These are phyloP conservation scores for Xylariaceae sp. DNA, from an alignment of 2,329 filamentous ascomycete species.

Conservation along the genomic window DNA sequence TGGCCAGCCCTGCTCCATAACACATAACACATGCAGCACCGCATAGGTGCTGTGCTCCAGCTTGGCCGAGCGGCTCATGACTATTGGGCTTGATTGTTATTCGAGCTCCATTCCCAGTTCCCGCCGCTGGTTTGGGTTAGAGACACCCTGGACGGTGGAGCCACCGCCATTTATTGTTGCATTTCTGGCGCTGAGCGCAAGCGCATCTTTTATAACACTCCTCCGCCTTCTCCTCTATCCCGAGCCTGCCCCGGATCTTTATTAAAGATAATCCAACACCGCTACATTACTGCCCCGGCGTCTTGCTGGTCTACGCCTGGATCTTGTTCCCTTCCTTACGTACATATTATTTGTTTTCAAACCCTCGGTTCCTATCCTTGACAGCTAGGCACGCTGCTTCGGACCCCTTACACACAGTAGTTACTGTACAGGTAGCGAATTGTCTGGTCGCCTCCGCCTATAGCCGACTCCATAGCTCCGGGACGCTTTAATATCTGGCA, in stretches of 20 bases:
- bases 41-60: not conserved
- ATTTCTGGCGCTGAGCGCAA: constrained; percentile 20
- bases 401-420: constrained; percentile 4
- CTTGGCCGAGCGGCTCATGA: not conserved
- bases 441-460: constrained; percentile 8
- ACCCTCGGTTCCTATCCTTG: not conserved
- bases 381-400: not conserved
- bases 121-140: not conserved
- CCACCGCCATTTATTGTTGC: constrained; percentile 14
- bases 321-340: not conserved
- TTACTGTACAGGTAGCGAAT: not conserved
- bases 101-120: not conserved
- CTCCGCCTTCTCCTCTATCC: constrained; percentile 25
- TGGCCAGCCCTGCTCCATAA: not conserved
- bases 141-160: constrained; percentile 24
- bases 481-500: constrained; percentile 17
- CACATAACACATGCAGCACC: not conserved
- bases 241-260: not conserved
- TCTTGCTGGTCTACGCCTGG: constrained; percentile 18
- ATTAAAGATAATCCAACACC: constrained; percentile 21
- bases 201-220: constrained; percentile 15
- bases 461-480: constrained; percentile 11
- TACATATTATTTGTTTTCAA: not conserved
- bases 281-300: constrained; percentile 16
- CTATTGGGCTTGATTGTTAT: not conserved